Conservation (phyloP, 1,139 yeast species). For the Pneumocystis murina region DNA sequence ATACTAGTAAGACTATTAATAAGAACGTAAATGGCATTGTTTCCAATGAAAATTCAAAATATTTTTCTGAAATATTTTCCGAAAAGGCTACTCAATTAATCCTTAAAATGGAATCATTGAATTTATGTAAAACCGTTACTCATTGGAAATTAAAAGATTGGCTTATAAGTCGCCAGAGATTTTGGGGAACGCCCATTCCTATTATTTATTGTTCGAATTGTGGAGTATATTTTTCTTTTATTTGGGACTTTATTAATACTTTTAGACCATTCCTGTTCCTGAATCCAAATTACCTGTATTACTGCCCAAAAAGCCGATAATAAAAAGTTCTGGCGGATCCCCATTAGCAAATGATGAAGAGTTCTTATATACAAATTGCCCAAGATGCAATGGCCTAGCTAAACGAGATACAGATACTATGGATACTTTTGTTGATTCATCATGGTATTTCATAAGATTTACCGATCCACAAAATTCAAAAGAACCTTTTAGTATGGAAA, state of each 20-base stretch:
- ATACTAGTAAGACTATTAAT: conserved; percentile 12
- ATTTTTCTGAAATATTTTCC: conserved; percentile 36
- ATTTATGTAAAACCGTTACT: conserved; percentile 35
- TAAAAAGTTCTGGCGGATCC: conserved; percentile 40
- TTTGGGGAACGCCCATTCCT: conserved; percentile 98
- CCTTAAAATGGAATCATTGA: conserved; percentile 28
- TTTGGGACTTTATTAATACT: conserved; percentile 39
- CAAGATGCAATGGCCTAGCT: conserved; percentile 62
- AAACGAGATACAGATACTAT: conserved; percentile 89
- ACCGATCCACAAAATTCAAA: conserved; percentile 51
- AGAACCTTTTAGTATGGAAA: conserved; percentile 37
- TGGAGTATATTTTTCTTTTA: conserved; percentile 73
- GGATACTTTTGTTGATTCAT: conserved; percentile 96
- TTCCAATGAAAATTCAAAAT: conserved; percentile 36
- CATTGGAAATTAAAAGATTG: conserved; percentile 72
- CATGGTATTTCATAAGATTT: conserved; percentile 88
- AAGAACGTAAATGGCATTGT: conserved; percentile 31
- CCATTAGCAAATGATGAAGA: conserved; percentile 55
- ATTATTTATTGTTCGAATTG: conserved; percentile 71
- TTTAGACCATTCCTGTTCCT: conserved; percentile 47
- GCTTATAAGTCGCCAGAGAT: conserved; percentile 85
- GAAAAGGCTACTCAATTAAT: conserved; percentile 41
- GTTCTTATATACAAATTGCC: conserved; percentile 66
- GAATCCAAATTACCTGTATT: conserved; percentile 37
- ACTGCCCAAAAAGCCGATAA: conserved; percentile 9